Conservation (phyloP, 129 eudicot species). For the Solidago caesia region DNA sequence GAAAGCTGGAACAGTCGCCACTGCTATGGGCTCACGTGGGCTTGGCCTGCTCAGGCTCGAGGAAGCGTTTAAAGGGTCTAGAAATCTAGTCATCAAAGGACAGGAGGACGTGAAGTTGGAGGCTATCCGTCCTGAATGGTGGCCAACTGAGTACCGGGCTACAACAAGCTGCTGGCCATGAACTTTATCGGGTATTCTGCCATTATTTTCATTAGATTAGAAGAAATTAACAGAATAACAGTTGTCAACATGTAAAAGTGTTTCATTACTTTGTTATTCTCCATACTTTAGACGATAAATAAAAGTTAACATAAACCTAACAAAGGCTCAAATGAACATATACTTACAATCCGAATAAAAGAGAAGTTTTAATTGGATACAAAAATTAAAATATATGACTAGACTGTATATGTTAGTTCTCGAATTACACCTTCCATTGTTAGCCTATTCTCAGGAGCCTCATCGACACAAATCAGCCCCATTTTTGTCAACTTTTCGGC, state of each 20-base stretch:
- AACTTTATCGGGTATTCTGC: neutral
- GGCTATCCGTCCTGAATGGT: constrained; percentile 72
- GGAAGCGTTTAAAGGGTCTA: constrained; percentile 63
- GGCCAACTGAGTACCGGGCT: constrained; percentile 59
- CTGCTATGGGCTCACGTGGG: constrained; percentile 83
- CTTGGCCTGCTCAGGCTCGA: constrained; percentile 70
- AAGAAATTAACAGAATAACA: too few relatives aligned
- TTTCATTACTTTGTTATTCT: neutral
- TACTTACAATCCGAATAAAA: constrained; percentile 33
- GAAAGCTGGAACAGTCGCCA: constrained; percentile 70
- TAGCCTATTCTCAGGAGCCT: constrained; percentile 69
- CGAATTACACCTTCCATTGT: constrained; percentile 54
- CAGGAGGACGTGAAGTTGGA: constrained; percentile 71
- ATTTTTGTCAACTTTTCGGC: constrained; percentile 48
- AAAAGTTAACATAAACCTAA: too few relatives aligned
- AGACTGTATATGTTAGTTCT: constrained; percentile 35
- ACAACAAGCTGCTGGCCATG: neutral
- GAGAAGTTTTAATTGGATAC: neutral
- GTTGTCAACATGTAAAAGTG: too few relatives aligned
- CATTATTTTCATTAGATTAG: too few relatives aligned
- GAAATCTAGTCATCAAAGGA: constrained; percentile 58
- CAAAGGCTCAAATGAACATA: neutral
- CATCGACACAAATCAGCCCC: constrained; percentile 58
- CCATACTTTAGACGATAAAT: too few relatives aligned
- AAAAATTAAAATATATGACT: constrained; percentile 6